Evolutionary conservation across 1,284 basidiomycete genomes (phyloP).

Genomic region (Ceratobasidium sp.): DNA sequence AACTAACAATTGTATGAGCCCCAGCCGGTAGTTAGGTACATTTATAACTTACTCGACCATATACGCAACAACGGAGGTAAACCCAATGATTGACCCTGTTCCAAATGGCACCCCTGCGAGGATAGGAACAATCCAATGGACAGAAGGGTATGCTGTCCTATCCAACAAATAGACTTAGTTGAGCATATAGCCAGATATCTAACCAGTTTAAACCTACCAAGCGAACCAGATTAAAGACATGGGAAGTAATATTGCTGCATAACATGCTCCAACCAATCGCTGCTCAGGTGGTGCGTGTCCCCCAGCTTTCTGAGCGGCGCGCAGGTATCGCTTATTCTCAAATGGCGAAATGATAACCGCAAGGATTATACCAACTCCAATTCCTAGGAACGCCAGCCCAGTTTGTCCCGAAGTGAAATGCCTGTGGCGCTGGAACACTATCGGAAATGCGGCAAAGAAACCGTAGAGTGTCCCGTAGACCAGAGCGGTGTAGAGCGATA

Average conservation of each 20-base stretch:
- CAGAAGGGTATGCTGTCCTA: constrained; percentile 69
- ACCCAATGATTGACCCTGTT: constrained; percentile 70
- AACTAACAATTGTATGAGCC: constrained; percentile 45
- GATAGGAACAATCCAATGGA: constrained; percentile 74
- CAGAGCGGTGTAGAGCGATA: constrained; percentile 76
- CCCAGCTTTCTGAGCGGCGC: constrained; percentile 64
- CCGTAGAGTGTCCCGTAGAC: constrained; percentile 73
- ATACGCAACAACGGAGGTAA: constrained; percentile 72
- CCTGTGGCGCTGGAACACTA: constrained; percentile 72
- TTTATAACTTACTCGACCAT: constrained; percentile 65
- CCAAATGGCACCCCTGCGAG: constrained; percentile 74
- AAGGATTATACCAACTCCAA: constrained; percentile 70
- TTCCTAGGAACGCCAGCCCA: constrained; percentile 75
- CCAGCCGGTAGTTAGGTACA: no score
- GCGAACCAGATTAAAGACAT: constrained; percentile 76
- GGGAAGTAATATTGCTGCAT: constrained; percentile 69
- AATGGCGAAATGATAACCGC: constrained; percentile 69
- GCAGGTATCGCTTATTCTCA: constrained; percentile 70
- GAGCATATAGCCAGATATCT: no score
- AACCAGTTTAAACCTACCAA: constrained; percentile 54
- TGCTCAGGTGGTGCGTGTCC: constrained; percentile 73
- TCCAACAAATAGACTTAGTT: constrained; percentile 37
- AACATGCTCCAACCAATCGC: constrained; percentile 70
- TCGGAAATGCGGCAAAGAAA: constrained; percentile 71
- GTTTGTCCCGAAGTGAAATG: constrained; percentile 71